Evolutionary conservation across 306 rosid species (phyloP).

Genomic region (Cucurbita moschata): DNA sequence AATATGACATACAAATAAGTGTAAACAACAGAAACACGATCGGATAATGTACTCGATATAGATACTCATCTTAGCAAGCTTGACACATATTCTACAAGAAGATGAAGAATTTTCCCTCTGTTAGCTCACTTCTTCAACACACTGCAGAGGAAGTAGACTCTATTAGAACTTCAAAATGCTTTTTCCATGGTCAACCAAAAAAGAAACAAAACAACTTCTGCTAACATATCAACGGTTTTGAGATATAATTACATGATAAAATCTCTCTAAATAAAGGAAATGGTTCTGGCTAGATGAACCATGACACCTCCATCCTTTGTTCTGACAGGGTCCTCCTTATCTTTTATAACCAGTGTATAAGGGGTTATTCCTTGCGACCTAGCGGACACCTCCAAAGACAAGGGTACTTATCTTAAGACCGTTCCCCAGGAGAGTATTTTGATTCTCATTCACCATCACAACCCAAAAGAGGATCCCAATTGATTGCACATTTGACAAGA

Average conservation of each 20-base stretch:
- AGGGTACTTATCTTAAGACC: neutral
- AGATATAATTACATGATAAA: neutral
- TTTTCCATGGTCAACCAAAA: neutral
- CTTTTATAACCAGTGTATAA: too few relatives aligned
- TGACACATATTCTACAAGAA: constrained; percentile 17
- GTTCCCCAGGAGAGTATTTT: neutral
- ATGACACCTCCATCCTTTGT: neutral
- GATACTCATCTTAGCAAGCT: neutral
- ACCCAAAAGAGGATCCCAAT: neutral
- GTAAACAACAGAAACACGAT: constrained; percentile 5
- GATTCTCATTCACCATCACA: neutral
- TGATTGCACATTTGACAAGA: neutral
- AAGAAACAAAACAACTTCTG: neutral
- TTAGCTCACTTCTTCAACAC: constrained; percentile 74
- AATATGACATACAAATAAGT: constrained; percentile 11
- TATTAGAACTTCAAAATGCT: constrained; percentile 1
- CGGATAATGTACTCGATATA: constrained; percentile 7
- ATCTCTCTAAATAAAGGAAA: neutral
- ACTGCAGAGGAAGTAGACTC: constrained; percentile 30
- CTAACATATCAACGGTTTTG: neutral
- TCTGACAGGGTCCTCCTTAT: neutral
- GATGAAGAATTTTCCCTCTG: neutral
- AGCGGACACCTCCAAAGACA: neutral
- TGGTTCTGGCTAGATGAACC: neutral
- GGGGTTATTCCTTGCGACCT: neutral